Base-by-base conservation (phyloP, 1,284 basidiomycete species). In the Chondrostereum purpureum region DNA sequence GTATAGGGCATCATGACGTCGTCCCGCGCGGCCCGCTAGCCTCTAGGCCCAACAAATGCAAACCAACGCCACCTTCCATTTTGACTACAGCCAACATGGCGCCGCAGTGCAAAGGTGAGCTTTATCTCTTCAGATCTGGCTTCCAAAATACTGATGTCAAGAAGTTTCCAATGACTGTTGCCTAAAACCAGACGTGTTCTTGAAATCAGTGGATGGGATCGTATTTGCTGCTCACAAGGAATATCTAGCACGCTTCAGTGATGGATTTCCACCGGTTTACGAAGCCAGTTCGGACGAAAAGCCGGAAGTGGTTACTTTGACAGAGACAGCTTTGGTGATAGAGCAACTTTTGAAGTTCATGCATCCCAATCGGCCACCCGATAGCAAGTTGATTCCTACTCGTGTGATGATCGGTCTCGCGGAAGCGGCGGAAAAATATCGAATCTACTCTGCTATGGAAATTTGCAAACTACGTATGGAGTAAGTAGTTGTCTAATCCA, bases 381-480 rank as follows among this genome's bases (percentile, higher is more conserved):
- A 48, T 12, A 6, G 43, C 4, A 42, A 37, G 11, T 34, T 39
- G 23, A 22, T 54, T 17, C 14, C 39, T 12, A 52, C 50, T 22
- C 14, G 31, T 4, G 35, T 19, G 3, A 24, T 52, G 13, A 23
- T n/a, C 4, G 4, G 22, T n/a, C 37, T 53, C 13, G 47, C 52
- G 13, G 45, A 52, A 17, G 50, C 52, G 6, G 50, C 43, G 16
- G 50, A 54, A 44, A 54, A 54, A 38, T 54, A 54, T 23, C 23
- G 42, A 18, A 43, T 54, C 10, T 50, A 31, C n/a, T 31, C 27
- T 31, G 27, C 27, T 8, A 31, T 31, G n/a, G 27, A 31, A n/a
- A 8, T 31, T 8, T 31, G 27, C n/a, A 31, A n/a, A 31, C 8
- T 31, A n/a, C 8, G n/a, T 8, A 31, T 31, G 27, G 27, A 31